These are phyloP conservation scores for Sideroxylon spinosum DNA, from an alignment of 179 eudicot genomes.

Conservation along the genomic window DNA sequence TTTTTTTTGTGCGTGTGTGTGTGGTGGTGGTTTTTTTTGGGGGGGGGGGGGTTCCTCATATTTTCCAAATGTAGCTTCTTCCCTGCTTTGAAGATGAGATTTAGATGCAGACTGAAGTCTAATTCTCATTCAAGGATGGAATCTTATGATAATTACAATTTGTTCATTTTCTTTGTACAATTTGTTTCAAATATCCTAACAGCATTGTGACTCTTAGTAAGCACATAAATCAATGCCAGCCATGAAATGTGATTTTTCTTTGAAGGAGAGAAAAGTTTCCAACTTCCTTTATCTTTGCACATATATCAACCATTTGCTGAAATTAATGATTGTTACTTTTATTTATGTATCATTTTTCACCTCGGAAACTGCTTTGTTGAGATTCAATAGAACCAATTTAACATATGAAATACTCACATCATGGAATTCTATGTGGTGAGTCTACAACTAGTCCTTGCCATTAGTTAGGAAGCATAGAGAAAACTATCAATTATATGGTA, in stretches of 20 bases:
- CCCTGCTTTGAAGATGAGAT: neutral
- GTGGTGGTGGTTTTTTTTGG: too few species aligned
- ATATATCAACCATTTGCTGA: neutral
- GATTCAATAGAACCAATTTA: neutral
- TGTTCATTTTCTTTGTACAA: too few species aligned
- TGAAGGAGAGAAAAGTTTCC: neutral
- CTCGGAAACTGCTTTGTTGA: neutral
- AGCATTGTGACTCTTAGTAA: slow-evolving; percentile 1
- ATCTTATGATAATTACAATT: neutral
- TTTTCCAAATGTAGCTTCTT: too few species aligned
- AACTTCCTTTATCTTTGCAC: neutral
- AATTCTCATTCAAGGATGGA: neutral
- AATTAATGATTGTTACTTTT: neutral
- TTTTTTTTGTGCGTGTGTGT: too few species aligned
- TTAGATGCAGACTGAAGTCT: neutral
- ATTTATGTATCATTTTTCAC: neutral
- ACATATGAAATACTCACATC: neutral
- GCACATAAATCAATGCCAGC: too few species aligned
- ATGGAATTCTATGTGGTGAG: neutral
- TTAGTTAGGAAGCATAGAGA: neutral
- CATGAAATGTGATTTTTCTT: neutral
- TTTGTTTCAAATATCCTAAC: neutral
- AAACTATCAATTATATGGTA: too few species aligned
- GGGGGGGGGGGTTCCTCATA: too few species aligned
- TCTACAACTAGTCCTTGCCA: neutral